A percentile compares a stretch with the other conserved stretches of the same genome.
These are phyloP conservation scores for Annona squamosa DNA, from an alignment of 164 flowering plant genomes.

Conservation along the genomic window DNA sequence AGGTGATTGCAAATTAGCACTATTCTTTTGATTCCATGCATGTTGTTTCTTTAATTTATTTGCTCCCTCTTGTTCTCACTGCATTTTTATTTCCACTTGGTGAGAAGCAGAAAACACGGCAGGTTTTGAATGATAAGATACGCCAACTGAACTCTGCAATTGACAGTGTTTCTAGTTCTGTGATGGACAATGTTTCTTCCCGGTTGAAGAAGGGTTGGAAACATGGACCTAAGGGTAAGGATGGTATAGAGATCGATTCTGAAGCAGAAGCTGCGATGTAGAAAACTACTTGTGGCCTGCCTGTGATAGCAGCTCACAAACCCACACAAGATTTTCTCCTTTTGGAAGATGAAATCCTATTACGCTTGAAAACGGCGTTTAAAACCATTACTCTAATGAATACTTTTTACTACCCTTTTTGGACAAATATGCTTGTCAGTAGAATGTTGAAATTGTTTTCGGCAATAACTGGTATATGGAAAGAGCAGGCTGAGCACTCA, in stretches of 20 bases:
- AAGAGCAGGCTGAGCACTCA: too few relatives aligned
- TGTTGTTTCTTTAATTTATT: not conserved
- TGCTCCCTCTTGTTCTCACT: not conserved
- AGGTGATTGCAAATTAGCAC: constrained; percentile 34
- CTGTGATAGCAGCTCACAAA: not conserved
- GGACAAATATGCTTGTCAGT: too few relatives aligned
- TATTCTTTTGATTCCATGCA: not conserved
- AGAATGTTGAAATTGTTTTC: too few relatives aligned
- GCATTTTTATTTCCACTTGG: not conserved
- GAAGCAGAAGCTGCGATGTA: constrained; percentile 53
- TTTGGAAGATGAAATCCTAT: too few relatives aligned
- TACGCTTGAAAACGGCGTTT: too few relatives aligned
- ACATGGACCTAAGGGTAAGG: constrained; percentile 28
- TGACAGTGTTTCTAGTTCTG: constrained; percentile 70
- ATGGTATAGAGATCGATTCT: constrained; percentile 47
- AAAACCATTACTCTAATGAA: too few relatives aligned
- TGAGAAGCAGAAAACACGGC: constrained; percentile 60
- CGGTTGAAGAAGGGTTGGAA: constrained; percentile 59
- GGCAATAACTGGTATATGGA: too few relatives aligned
- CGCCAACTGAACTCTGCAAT: constrained; percentile 83
- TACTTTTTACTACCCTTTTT: too few relatives aligned
- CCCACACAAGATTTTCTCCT: too few relatives aligned
- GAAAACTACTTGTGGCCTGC: not conserved
- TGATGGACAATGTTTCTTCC: constrained; percentile 81
- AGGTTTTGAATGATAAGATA: constrained; percentile 66